These are phyloP conservation scores for Lasiodiplodia citricola DNA, from an alignment of 2,329 filamentous ascomycete genomes.

Conservation along the genomic window DNA sequence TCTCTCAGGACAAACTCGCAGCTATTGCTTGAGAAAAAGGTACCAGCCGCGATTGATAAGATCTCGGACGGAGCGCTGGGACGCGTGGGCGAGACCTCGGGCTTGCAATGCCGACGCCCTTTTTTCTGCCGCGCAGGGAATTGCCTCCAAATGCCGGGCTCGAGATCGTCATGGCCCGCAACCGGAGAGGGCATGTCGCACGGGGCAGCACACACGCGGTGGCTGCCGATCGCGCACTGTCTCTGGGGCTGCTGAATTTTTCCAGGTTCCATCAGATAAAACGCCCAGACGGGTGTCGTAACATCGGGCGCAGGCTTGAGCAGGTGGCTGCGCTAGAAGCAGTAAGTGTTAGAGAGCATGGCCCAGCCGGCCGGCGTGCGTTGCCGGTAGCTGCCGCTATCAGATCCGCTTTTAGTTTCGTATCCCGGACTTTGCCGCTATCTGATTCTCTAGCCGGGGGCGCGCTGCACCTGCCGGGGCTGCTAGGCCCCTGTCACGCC, in stretches of 20 bases:
- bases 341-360: neutral
- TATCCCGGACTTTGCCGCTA: conserved; percentile 23
- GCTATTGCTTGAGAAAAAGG: neutral
- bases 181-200: conserved; percentile 1
- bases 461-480: neutral
- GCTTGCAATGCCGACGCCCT: neutral
- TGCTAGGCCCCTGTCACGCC: neutral
- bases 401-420: conserved; percentile 23
- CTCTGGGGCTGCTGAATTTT: conserved; percentile 2
- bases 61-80: neutral
- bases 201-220: neutral
- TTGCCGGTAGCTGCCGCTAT: conserved; percentile 22
- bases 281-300: neutral
- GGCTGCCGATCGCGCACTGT: neutral
- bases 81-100: neutral
- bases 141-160: neutral
- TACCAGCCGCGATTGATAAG: conserved; percentile 8
- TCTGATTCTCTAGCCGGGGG: conserved; percentile 19
- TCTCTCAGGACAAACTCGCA: neutral
- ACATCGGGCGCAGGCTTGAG: neutral
- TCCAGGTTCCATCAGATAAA: conserved; percentile 2
- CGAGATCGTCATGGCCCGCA: conserved; percentile 4
- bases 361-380: neutral
- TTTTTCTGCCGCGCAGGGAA: neutral
- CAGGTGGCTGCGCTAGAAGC: neutral